Evolutionary conservation across 2,329 filamentous ascomycete species (phyloP).

Genomic region (Sphaerulina musiva): DNA sequence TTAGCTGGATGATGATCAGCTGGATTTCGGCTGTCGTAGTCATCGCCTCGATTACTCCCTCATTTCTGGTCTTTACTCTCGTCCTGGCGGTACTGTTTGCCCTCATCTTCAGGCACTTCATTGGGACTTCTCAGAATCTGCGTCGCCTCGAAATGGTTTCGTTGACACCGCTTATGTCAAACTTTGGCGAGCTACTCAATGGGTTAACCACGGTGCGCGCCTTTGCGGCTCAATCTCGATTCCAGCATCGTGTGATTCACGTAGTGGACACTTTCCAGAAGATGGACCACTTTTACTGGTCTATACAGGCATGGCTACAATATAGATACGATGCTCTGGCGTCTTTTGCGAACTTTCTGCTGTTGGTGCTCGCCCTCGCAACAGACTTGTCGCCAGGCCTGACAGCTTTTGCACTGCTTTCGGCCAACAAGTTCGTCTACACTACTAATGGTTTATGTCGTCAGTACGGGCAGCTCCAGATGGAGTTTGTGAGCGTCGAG

Average conservation of each 20-base stretch:
- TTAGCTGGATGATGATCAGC: conserved; percentile 63
- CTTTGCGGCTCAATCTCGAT: conserved; percentile 69
- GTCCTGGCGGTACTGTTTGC: conserved; percentile 63
- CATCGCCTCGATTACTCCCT: conserved; percentile 70
- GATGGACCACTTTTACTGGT: conserved; percentile 94
- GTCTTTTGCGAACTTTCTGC: conserved; percentile 62
- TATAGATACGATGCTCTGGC: conserved; percentile 71
- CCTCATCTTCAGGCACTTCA: conserved; percentile 66
- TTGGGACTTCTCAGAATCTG: conserved; percentile 76
- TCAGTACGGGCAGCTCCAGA: conserved; percentile 76
- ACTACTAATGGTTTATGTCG: conserved; percentile 69
- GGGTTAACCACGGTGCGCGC: conserved; percentile 82
- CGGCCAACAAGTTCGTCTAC: conserved; percentile 61
- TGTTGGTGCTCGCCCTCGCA: conserved; percentile 69
- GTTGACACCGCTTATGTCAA: conserved; percentile 79
- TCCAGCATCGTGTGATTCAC: conserved; percentile 70
- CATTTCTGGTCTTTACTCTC: conserved; percentile 67
- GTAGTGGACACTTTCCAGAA: conserved; percentile 86
- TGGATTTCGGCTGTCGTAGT: conserved; percentile 69
- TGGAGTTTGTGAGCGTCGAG: conserved; percentile 88
- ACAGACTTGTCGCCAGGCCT: conserved; percentile 69
- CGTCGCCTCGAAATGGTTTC: conserved; percentile 85
- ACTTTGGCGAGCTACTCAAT: conserved; percentile 81
- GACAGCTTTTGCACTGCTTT: conserved; percentile 75
- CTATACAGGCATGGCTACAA: conserved; percentile 75